These are phyloP conservation scores for Verticillium nonalfalfae DNA, from an alignment of 2,329 filamentous ascomycete species.

Conservation along the genomic window DNA sequence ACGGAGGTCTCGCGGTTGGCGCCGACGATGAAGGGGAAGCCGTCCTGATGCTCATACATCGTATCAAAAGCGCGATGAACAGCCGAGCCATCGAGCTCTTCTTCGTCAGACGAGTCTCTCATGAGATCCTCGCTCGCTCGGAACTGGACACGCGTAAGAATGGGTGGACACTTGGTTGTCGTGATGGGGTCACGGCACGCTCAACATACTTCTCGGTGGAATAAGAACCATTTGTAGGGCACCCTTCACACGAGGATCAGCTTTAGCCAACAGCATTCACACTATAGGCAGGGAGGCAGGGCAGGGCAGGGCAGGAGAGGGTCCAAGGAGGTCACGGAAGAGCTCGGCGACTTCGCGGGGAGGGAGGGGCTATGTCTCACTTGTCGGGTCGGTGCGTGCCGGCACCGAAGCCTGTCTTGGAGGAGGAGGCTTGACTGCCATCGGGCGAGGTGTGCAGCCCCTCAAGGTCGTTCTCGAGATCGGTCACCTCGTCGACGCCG, in stretches of 20 bases:
- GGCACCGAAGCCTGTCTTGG: conserved; percentile 2
- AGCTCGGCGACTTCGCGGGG: neutral
- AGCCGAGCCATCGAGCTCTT: conserved; percentile 43
- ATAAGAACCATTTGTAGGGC: conserved; percentile 43
- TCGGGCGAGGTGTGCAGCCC: conserved; percentile 47
- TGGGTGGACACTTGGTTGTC: neutral
- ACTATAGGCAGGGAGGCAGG: neutral
- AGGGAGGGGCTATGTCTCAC: conserved; percentile 10
- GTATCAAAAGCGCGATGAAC: conserved; percentile 54
- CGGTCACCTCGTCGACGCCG: conserved; percentile 43
- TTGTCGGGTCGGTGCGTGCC: conserved; percentile 10
- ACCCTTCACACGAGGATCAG: conserved; percentile 4
- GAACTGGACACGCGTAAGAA: conserved; percentile 30
- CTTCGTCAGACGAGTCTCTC: conserved; percentile 51
- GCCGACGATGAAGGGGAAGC: conserved; percentile 52
- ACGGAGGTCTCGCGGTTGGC: conserved; percentile 31
- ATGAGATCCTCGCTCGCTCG: conserved; percentile 40
- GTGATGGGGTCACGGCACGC: neutral
- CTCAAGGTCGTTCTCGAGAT: conserved; percentile 50
- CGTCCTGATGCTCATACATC: conserved; percentile 50
- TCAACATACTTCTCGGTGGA: conserved; percentile 42
- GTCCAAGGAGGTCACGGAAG: neutral
- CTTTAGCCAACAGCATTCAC: neutral
- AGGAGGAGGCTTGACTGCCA: conserved; percentile 27
- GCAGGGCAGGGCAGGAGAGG: neutral